A percentile compares a stretch with the other conserved stretches of the same genome.
phyloP scores from a whole-genome alignment of 192 early-diverging fungal genomes.

The Dissophora globulifera region DNA sequence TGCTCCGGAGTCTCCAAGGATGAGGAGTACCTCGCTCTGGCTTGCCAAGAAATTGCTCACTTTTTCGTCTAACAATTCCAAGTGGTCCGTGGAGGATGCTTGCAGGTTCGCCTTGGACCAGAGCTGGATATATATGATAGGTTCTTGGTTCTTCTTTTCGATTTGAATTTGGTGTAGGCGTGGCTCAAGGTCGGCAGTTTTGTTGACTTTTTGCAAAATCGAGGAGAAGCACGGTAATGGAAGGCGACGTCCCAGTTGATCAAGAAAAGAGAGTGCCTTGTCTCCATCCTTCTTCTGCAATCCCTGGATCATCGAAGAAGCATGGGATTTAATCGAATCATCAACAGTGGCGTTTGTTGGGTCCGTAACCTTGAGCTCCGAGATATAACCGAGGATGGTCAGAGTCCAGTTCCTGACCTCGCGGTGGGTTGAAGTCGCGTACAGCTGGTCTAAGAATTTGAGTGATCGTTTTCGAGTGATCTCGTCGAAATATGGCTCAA shows the following conservation, averaged over 20 bases:
- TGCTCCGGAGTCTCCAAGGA: constrained; percentile 2
- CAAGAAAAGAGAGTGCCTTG: neutral
- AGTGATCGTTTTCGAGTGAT: constrained; percentile 1
- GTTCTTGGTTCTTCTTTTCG: too few species aligned
- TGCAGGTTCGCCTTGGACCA: neutral
- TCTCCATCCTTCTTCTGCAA: neutral
- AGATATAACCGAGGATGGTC: neutral
- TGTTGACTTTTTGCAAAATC: neutral
- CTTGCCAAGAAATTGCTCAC: neutral
- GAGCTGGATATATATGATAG: neutral
- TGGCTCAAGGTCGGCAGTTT: neutral
- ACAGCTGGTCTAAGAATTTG: constrained; percentile 1
- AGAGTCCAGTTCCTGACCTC: neutral
- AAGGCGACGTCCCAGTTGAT: neutral
- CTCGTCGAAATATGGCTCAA: neutral
- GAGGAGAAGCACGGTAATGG: neutral
- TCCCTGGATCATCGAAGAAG: neutral
- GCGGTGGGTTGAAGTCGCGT: neutral
- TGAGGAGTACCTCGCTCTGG: neutral
- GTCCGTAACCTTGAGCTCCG: neutral
- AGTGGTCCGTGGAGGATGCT: neutral
- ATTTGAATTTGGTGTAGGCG: neutral
- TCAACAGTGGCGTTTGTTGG: neutral
- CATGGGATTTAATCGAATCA: neutral
- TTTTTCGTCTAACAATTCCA: neutral